Conservation (phyloP, 176 grass and related monocot genomes). For the Triticum dicoccoides region DNA sequence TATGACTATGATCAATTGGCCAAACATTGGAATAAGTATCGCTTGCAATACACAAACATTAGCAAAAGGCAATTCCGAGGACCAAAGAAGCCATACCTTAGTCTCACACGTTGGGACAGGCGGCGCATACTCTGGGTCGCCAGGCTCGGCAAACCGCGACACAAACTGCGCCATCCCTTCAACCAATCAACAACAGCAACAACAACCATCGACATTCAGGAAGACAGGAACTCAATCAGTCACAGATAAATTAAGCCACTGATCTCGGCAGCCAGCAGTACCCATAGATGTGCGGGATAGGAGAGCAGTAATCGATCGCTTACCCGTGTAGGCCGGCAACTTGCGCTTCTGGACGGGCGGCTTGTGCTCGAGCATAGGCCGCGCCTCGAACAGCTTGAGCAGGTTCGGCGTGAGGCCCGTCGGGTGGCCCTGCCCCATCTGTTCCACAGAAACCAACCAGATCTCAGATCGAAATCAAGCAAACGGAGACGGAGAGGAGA, state of each 20-base stretch:
- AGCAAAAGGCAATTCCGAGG: background rate
- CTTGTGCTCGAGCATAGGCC: constrained; percentile 59
- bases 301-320: background rate
- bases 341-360: constrained; percentile 63
- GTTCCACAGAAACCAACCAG: constrained; percentile 16
- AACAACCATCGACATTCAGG: background rate
- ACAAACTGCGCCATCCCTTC: constrained; percentile 70
- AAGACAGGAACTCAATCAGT: background rate
- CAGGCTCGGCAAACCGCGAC: constrained; percentile 49
- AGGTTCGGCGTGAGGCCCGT: constrained; percentile 78
- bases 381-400: constrained; percentile 74
- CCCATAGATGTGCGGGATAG: constrained; percentile 28
- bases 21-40: background rate
- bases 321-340: constrained; percentile 55
- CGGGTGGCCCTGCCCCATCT: constrained; percentile 80
- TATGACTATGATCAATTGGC: background rate
- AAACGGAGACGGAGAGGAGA: background rate
- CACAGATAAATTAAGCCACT: background rate
- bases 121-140: constrained; percentile 63
- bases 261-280: background rate
- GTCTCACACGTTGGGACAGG: constrained; percentile 57
- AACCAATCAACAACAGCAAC: background rate
- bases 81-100: constrained; percentile 27
- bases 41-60: background rate
- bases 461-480: constrained; percentile 7